These are phyloP conservation scores for Mollisiaceae sp. DNA, from an alignment of 2,329 filamentous ascomycete genomes.

Conservation along the genomic window DNA sequence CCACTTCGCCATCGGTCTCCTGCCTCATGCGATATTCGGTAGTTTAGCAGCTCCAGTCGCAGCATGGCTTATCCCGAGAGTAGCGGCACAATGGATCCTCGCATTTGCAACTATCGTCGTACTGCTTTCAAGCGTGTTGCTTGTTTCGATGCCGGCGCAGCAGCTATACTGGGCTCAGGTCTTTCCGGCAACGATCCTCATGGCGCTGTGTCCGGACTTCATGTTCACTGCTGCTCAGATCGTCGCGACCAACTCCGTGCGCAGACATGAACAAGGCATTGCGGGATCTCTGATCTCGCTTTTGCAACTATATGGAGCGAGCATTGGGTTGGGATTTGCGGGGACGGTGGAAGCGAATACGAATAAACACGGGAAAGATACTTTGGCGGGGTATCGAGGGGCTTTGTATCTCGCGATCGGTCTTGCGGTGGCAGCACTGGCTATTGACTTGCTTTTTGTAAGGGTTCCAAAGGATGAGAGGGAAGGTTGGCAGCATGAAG, in stretches of 20 bases:
- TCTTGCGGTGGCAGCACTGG: slow-evolving; percentile 43
- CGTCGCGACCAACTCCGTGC: slow-evolving; percentile 57
- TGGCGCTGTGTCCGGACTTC: slow-evolving; percentile 53
- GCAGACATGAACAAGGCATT: slow-evolving; percentile 52
- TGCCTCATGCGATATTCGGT: slow-evolving; percentile 50
- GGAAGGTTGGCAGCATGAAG: slow-evolving; percentile 42
- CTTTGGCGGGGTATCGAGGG: slow-evolving; percentile 45
- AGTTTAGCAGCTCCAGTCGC: slow-evolving; percentile 46
- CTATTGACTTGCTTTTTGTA: slow-evolving; percentile 47
- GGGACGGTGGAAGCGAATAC: slow-evolving; percentile 45
- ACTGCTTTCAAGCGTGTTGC: slow-evolving; percentile 41
- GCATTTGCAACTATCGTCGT: slow-evolving; percentile 46
- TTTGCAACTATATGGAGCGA: slow-evolving; percentile 48
- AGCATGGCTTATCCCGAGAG: slow-evolving; percentile 52
- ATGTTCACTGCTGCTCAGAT: slow-evolving; percentile 57
- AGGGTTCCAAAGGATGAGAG: slow-evolving; percentile 49
- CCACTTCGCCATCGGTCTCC: slow-evolving; percentile 46
- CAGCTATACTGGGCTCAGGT: slow-evolving; percentile 51
- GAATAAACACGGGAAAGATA: slow-evolving; percentile 27
- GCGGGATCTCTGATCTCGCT: slow-evolving; percentile 54
- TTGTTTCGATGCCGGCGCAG: slow-evolving; percentile 52
- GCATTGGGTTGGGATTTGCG: slow-evolving; percentile 50
- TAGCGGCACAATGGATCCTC: slow-evolving; percentile 55
- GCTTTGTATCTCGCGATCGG: slow-evolving; percentile 50
- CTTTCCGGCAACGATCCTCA: slow-evolving; percentile 47